A percentile compares a stretch with the other conserved stretches of the same genome.
Evolutionary conservation across 306 rosid species (phyloP).

Genomic region (Prinsepia uniflora): DNA sequence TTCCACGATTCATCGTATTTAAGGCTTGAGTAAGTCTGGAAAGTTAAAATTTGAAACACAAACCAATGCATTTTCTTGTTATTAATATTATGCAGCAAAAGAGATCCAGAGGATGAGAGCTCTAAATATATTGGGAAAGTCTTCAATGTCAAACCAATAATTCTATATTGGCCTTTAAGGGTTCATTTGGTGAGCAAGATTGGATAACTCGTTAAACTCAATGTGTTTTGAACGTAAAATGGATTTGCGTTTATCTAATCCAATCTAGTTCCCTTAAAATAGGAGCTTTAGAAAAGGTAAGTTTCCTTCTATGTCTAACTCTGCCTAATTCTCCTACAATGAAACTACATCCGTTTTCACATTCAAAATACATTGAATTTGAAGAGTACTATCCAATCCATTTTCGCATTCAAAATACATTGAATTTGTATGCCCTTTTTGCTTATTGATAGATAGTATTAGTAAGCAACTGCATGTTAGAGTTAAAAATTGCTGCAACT

Average conservation of each 20-base stretch:
- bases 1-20: background rate
- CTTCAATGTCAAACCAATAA: slow-evolving; percentile 15
- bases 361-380: background rate
- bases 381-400: background rate
- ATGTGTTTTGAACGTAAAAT: too few relatives aligned
- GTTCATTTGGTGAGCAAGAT: too few relatives aligned
- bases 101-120: slow-evolving; percentile 48
- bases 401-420: background rate
- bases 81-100: slow-evolving; percentile 30
- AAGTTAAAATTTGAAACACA: background rate
- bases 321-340: too few relatives aligned
- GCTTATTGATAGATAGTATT: too few relatives aligned
- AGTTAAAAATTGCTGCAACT: background rate
- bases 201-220: too few relatives aligned
- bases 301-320: too few relatives aligned
- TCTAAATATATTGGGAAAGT: slow-evolving; percentile 33
- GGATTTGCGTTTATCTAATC: too few relatives aligned
- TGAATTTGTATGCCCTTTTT: background rate
- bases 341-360: too few relatives aligned
- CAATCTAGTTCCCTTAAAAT: too few relatives aligned
- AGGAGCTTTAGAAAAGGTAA: too few relatives aligned
- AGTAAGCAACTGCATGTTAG: background rate
- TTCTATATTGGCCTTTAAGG: background rate
- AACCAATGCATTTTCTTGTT: background rate
- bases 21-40: background rate